A percentile compares a stretch with the other conserved stretches of the same genome.
Conservation (phyloP, 179 eudicot genomes). For the Actinidia arguta region DNA sequence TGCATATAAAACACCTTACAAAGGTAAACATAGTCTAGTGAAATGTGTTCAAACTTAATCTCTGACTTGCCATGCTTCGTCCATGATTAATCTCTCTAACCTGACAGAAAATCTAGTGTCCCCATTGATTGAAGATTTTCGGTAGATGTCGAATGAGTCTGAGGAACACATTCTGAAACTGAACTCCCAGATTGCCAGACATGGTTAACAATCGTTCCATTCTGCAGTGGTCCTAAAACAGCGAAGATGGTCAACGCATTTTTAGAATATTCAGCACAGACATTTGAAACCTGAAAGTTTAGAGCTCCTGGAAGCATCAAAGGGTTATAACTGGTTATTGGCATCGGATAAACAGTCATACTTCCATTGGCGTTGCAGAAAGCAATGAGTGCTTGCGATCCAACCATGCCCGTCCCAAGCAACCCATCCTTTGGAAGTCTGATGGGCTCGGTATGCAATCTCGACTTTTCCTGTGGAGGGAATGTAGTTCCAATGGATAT, state of each 20-base stretch:
- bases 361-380: slow-evolving; percentile 37
- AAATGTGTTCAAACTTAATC: not conserved
- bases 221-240: slow-evolving; percentile 41
- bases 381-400: slow-evolving; percentile 65
- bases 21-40: not conserved
- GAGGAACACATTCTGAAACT: slow-evolving; percentile 22
- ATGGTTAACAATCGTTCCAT: slow-evolving; percentile 46
- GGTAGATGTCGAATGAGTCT: slow-evolving; percentile 27
- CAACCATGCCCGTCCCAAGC: slow-evolving; percentile 67
- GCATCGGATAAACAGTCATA: slow-evolving; percentile 41
- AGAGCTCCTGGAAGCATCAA: slow-evolving; percentile 29
- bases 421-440: slow-evolving; percentile 45
- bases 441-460: slow-evolving; percentile 50
- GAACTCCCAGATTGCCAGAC: slow-evolving; percentile 74
- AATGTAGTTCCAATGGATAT: slow-evolving; percentile 60
- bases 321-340: slow-evolving; percentile 25
- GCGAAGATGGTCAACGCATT: slow-evolving; percentile 59
- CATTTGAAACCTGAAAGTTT: slow-evolving; percentile 42
- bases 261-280: slow-evolving; percentile 36
- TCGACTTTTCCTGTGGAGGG: slow-evolving; percentile 31
- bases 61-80: not conserved
- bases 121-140: slow-evolving; percentile 39
- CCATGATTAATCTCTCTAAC: slow-evolving; percentile 14
- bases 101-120: slow-evolving; percentile 45
- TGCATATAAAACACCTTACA: not conserved